Evolutionary conservation across 306 rosid genomes (phyloP).

Genomic region (Albizia julibrissin): DNA sequence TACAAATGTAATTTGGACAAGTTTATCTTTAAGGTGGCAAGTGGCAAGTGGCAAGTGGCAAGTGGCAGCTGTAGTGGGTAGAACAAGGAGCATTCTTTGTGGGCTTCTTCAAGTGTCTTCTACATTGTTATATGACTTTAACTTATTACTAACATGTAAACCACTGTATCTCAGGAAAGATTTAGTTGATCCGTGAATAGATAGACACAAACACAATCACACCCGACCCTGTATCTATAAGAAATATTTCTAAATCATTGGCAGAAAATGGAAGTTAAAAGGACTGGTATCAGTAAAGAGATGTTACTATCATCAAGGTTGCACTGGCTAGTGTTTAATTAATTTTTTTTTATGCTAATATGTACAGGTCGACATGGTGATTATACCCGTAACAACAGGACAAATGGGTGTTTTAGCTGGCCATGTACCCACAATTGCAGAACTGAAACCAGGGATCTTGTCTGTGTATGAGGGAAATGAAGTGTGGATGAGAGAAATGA

Average conservation of each 20-base stretch:
- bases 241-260: not conserved
- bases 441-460: not conserved
- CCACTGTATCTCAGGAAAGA: not conserved
- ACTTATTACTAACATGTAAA: not conserved
- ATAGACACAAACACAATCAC: not conserved
- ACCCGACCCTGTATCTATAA: not conserved
- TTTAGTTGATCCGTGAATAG: not conserved
- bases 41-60: not conserved
- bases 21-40: not conserved
- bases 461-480: not conserved
- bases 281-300: not conserved
- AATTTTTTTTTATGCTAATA: not conserved
- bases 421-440: conserved; percentile 19
- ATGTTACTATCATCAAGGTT: not conserved
- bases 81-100: not conserved
- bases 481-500: not conserved
- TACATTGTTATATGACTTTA: not conserved
- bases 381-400: not conserved
- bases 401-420: conserved; percentile 4
- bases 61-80: not conserved
- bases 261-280: not conserved
- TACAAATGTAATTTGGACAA: not conserved
- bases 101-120: not conserved
- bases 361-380: not conserved
- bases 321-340: not conserved